Evolutionary conservation across 306 rosid genomes (phyloP).

Genomic region (barrel medic (Medicago truncatula)): MtrunA17r5.0-ANR NC_053045.1:64682001-64682500

Average conservation of each 20-base stretch:
- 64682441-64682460: conserved; percentile 54
- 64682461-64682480: conserved; percentile 56
- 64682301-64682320: not conserved
- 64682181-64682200: not conserved
- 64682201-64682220: not conserved
- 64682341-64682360: not conserved
- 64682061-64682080: not conserved
- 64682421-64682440: conserved; percentile 28
- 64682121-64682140: not conserved
- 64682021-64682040: not conserved
- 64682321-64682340: not conserved
- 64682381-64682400: conserved; percentile 13
- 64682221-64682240: not conserved
- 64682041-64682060: not conserved
- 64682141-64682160: not conserved
- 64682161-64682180: not conserved
- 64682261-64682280: not conserved
- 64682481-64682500: conserved; percentile 72
- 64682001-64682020: not conserved
- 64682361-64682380: conserved; percentile 3
- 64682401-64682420: conserved; percentile 24
- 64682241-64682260: not conserved
- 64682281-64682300: not conserved
- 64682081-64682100: not conserved
- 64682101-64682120: not conserved